Percentiles rank a stretch among this genome's conserved stretches.
Evolutionary conservation across 106 monocot genomes (phyloP).

Genomic region (Allium cepa): DNA sequence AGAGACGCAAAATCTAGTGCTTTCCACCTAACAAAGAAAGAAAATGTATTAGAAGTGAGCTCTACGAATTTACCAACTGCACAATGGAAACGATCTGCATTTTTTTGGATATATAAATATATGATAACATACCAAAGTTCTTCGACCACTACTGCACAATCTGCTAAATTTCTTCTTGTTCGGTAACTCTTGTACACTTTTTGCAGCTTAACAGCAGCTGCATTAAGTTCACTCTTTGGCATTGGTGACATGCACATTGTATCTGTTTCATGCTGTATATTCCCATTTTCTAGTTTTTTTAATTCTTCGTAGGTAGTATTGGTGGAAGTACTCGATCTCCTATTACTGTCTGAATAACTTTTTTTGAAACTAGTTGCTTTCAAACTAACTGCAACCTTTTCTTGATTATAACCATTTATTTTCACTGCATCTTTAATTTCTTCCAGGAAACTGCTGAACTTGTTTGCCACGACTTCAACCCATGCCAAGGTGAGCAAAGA

Average conservation of each 20-base stretch:
- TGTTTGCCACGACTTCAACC: conserved; percentile 4
- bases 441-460: neutral
- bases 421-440: conserved; percentile 2
- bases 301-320: neutral
- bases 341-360: neutral
- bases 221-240: conserved; percentile 31
- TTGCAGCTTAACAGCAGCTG: conserved; percentile 54
- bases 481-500: conserved; percentile 6
- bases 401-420: neutral
- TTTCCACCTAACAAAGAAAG: conserved; percentile 31
- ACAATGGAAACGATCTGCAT: too few species aligned
- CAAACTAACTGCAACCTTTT: neutral
- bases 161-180: conserved; percentile 65
- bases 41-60: neutral
- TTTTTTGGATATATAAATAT: neutral
- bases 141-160: conserved; percentile 65
- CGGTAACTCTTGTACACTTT: conserved; percentile 72
- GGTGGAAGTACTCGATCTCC: neutral
- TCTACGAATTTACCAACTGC: neutral
- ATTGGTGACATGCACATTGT: conserved; percentile 10
- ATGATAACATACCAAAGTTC: conserved; percentile 40
- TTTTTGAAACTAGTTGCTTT: neutral
- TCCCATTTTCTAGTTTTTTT: neutral
- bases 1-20: conserved; percentile 41
- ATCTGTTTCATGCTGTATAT: neutral